Base-by-base conservation (phyloP, 768 basidiomycete genomes). In the Rhodotorula babjevae region DNA sequence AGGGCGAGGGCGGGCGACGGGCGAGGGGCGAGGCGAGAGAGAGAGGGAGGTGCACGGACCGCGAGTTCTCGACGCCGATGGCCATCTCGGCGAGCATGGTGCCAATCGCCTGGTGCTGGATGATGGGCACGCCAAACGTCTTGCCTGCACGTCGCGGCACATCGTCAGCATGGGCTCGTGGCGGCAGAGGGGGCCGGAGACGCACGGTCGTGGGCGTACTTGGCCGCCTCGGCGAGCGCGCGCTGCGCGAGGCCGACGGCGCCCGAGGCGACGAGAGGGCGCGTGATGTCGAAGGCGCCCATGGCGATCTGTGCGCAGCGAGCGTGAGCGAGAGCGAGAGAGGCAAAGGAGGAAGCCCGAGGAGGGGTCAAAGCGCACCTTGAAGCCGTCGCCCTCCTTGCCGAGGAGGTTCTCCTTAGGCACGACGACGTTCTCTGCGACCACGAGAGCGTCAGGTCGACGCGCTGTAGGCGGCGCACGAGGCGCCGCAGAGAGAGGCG, bases 11-110 rank as follows among this genome's bases (percentile, higher is more conserved):
- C 29, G 21, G 23, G 23, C n/a, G n/a, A n/a, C n/a, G n/a, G n/a
- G n/a, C n/a, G n/a, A n/a, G n/a, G n/a, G n/a, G n/a, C n/a, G n/a
- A n/a, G n/a, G n/a, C n/a, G 49, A 23, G 61, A 12, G 31, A 36
- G 33, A 23, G 56, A 21, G 50, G 36, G 36, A 11, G 27, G 42
- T 11, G 27, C 27, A 60, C 65, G 58, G 7, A 66, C 65, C 66
- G 68, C 44, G 68, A 42, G 29, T 12, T 33, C 55, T 77, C 76
- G 44, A 76, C 79, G 19, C 72, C 77, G 67, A 82, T 82, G 11
- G 82, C 82, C 82, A 83, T 83, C 63, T 83, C 82, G 8, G 82
- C 82, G 8, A 83, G 75, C 78, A 83, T 80, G 71, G 81, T 81
- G 4, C 79, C 79, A 14, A 83, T 80, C 33, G 81, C 82, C 60